A percentile compares a stretch with the other conserved stretches of the same genome.
Conservation (phyloP, 345 rosid species). For the Eucalyptus polyanthemos region DNA sequence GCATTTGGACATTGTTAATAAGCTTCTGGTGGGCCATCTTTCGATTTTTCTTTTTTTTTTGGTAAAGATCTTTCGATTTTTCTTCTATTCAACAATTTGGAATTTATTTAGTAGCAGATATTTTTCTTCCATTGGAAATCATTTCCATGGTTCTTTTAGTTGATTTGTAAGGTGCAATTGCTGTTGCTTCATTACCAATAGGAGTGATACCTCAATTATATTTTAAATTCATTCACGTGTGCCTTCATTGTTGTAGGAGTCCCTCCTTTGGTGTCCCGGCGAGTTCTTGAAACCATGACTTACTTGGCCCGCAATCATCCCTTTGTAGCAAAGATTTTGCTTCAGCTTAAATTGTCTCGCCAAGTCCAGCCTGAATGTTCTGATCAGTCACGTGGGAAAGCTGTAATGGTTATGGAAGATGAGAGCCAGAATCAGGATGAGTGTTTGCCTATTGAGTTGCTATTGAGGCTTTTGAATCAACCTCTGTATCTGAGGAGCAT, state of each 20-base stretch:
- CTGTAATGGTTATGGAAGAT: conserved; percentile 48
- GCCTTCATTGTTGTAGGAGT: conserved; percentile 42
- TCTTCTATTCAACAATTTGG: background rate
- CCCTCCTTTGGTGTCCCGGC: conserved; percentile 89
- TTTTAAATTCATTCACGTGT: background rate
- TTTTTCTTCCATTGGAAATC: background rate
- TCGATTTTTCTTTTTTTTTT: background rate
- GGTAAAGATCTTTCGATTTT: background rate
- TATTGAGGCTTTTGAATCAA: conserved; percentile 82
- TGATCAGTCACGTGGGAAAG: conserved; percentile 58
- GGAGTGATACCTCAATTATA: background rate
- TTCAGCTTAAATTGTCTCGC: conserved; percentile 48
- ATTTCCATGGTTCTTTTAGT: background rate
- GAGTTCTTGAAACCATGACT: conserved; percentile 81
- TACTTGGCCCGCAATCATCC: conserved; percentile 83
- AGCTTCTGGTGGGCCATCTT: background rate
- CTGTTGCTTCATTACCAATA: background rate
- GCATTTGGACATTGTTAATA: background rate
- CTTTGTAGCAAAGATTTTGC: conserved; percentile 67
- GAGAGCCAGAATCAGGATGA: conserved; percentile 28
- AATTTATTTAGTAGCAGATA: background rate
- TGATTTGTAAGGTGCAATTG: background rate
- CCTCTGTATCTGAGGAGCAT: conserved; percentile 90
- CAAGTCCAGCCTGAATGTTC: conserved; percentile 17
- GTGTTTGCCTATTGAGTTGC: conserved; percentile 54